phyloP scores from a whole-genome alignment of 306 rosid species.

The Rubus idaeus region DNA sequence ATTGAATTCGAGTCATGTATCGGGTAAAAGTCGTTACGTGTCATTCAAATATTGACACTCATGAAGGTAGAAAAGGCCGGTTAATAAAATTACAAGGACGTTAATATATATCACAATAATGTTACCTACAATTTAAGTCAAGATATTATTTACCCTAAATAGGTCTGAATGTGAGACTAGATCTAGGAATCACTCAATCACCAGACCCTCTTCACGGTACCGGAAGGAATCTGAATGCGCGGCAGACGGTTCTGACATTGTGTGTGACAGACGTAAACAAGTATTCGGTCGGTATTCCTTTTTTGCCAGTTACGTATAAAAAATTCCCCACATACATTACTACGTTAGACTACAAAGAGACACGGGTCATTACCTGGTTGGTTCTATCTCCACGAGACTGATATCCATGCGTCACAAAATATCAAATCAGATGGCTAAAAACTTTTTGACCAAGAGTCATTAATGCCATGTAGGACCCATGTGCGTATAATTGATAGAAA shows the following conservation, averaged over 20 bases:
- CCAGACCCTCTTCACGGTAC: too few relatives aligned
- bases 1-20: too few relatives aligned
- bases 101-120: not conserved
- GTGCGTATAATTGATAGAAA: not conserved
- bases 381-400: not conserved
- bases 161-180: not conserved
- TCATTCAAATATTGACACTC: too few relatives aligned
- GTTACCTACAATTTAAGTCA: too few relatives aligned
- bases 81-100: too few relatives aligned
- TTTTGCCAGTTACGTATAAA: not conserved
- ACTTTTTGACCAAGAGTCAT: not conserved
- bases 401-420: not conserved
- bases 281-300: not conserved
- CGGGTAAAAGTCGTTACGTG: too few relatives aligned
- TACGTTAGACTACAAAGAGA: not conserved
- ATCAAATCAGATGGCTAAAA: not conserved
- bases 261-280: not conserved
- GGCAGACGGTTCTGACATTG: not conserved
- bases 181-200: too few relatives aligned
- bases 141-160: not conserved
- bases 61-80: too few relatives aligned
- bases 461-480: not conserved
- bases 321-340: not conserved
- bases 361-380: not conserved
- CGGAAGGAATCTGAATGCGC: too few relatives aligned